A percentile compares a stretch with the other conserved stretches of the same genome.
Conservation (phyloP, 1,139 yeast species). For the Pichia norvegensis region DNA sequence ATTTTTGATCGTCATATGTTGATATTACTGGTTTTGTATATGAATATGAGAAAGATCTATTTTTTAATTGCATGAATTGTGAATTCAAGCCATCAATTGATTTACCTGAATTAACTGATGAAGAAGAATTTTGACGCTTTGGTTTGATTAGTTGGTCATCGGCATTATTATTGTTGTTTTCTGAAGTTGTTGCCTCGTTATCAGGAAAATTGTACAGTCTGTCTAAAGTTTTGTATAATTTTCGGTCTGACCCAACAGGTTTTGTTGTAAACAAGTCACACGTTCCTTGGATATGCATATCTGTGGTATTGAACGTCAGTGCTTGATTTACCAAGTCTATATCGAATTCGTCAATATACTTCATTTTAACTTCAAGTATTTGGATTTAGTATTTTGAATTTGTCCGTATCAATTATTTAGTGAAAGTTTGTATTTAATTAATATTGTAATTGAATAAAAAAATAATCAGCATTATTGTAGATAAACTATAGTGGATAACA, state of each 20-base stretch:
- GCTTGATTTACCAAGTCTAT: slow-evolving; percentile 83
- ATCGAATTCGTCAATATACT: slow-evolving; percentile 91
- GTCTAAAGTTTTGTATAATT: slow-evolving; percentile 80
- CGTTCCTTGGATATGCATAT: slow-evolving; percentile 84
- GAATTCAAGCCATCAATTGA: slow-evolving; percentile 20
- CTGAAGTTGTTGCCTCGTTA: slow-evolving; percentile 6
- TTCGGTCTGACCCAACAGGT: slow-evolving; percentile 83
- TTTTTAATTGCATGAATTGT: slow-evolving; percentile 26
- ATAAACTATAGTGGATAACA: background rate
- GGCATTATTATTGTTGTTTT: slow-evolving; percentile 1
- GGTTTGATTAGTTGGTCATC: slow-evolving; percentile 5
- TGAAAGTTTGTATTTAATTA: background rate
- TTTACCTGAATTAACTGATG: slow-evolving; percentile 11
- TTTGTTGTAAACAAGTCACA: slow-evolving; percentile 93
- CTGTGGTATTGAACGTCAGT: slow-evolving; percentile 79
- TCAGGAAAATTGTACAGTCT: slow-evolving; percentile 35
- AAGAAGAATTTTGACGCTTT: slow-evolving; percentile 13
- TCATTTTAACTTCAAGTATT: slow-evolving; percentile 12
- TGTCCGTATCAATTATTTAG: background rate
- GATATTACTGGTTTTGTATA: slow-evolving; percentile 18
- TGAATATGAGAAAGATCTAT: slow-evolving; percentile 27
- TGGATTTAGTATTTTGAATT: background rate
- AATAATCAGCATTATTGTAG: background rate
- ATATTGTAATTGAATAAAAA: background rate
- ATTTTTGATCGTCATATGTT: slow-evolving; percentile 7